These are phyloP conservation scores for Thozetella sp. DNA, from an alignment of 495 filamentous ascomycete genomes.

Conservation along the genomic window DNA sequence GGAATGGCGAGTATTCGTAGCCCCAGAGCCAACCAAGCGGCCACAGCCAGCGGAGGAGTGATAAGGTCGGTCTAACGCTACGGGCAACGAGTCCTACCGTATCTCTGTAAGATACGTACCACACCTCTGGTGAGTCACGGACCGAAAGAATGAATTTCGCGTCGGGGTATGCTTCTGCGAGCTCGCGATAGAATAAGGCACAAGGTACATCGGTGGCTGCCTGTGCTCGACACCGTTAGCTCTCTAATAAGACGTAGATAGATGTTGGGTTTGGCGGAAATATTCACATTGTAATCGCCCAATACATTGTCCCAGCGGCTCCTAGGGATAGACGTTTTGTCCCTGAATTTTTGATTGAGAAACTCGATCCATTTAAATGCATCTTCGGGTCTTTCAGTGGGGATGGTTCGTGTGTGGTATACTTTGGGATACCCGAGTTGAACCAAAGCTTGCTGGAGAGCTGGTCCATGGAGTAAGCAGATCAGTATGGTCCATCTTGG, in stretches of 20 bases:
- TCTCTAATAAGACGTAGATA: conserved; percentile 11
- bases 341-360: neutral
- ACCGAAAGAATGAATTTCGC: conserved; percentile 68
- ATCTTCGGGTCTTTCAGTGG: too few species aligned
- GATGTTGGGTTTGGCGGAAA: conserved; percentile 2
- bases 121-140: conserved; percentile 40
- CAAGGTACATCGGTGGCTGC: conserved; percentile 70
- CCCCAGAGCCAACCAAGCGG: neutral
- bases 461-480: too few species aligned
- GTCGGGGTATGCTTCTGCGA: conserved; percentile 70
- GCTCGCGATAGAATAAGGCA: conserved; percentile 64
- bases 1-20: neutral
- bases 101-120: conserved; percentile 13
- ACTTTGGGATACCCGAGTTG: conserved; percentile 62
- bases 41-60: neutral
- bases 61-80: neutral
- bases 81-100: conserved; percentile 12
- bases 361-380: too few species aligned
- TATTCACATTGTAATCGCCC: conserved; percentile 57
- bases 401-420: conserved; percentile 66
- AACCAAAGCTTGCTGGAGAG: conserved; percentile 61
- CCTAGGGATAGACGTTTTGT: neutral
- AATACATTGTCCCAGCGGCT: conserved; percentile 69
- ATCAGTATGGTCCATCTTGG: neutral
- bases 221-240: conserved; percentile 21